A percentile compares a stretch with the other conserved stretches of the same genome.
Conservation (phyloP, 2,329 filamentous ascomycete genomes). For the Aspergillus fijiensis region DNA sequence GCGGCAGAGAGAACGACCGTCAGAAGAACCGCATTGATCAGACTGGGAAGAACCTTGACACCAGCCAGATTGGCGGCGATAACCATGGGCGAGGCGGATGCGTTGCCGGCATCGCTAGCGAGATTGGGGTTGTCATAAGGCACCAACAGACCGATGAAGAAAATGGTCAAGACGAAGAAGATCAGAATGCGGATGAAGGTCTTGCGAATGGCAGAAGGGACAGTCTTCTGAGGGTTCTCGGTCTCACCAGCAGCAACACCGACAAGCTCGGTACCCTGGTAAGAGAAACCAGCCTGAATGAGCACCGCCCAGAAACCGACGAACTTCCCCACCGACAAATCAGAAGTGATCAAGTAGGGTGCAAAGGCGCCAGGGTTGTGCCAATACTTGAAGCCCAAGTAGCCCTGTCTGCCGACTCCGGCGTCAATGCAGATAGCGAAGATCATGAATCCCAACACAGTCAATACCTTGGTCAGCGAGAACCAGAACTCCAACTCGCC, state of each 20-base stretch:
- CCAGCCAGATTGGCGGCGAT: constrained; percentile 39
- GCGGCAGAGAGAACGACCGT: constrained; percentile 41
- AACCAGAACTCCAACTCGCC: constrained; percentile 73
- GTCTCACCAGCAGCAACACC: constrained; percentile 75
- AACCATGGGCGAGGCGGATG: constrained; percentile 39
- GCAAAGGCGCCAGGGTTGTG: constrained; percentile 65
- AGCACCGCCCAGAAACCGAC: constrained; percentile 58
- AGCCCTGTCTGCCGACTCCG: constrained; percentile 65
- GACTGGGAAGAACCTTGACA: constrained; percentile 33
- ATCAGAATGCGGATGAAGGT: constrained; percentile 72
- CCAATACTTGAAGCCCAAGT: constrained; percentile 74
- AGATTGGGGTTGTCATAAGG: constrained; percentile 61
- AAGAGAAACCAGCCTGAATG: constrained; percentile 40
- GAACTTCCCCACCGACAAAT: constrained; percentile 59
- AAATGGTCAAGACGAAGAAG: constrained; percentile 47
- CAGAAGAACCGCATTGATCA: constrained; percentile 41
- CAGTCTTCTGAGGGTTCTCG: constrained; percentile 66
- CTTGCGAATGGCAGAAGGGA: constrained; percentile 68
- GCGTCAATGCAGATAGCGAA: constrained; percentile 74
- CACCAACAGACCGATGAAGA: constrained; percentile 70
- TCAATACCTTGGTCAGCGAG: constrained; percentile 72
- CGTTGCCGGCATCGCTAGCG: constrained; percentile 27
- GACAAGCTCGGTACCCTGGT: constrained; percentile 67
- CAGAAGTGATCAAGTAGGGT: constrained; percentile 61
- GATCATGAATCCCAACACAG: constrained; percentile 74